Base-by-base conservation (phyloP, 2,329 filamentous ascomycete species). In the Coleophoma cylindrospora region DNA sequence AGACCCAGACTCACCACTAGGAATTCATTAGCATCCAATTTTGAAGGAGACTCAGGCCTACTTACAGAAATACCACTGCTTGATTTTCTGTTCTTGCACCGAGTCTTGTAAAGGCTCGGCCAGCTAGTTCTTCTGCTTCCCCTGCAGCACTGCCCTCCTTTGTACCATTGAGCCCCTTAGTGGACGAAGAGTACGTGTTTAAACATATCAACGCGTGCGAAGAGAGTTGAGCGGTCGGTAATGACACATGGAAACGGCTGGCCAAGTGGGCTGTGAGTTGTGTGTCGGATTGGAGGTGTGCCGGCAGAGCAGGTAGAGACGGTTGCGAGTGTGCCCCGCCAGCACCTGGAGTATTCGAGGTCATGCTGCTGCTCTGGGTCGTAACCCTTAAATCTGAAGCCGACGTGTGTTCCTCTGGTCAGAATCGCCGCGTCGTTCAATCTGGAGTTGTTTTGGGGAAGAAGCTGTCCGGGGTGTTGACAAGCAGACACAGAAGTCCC, bases 51-150 rank as follows among this genome's bases (percentile, higher is more conserved):
- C 12, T 27, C 14, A 14, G 19, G 21, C 15, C 17, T 43, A 80
- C 89, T 75, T 79, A 96, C 91, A 99, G 72, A 61, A 99, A 97
- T 2, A 96, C 78, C 47, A 96, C 75, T 1, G 91, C 89, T 70
- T 99, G 94, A 68, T 95, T 96, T 70, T 99, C 94, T 2, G 87
- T 90, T 47, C 94, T 84, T 55, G 89, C 83, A 44, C 92, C 92
- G 19, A 99, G 74, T 58, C 94, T 81, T 57, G 89, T 80, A 74
- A 86, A 96, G 49, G 92, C 90, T 55, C 91, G 81, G 56, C 87
- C 84, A 19, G 94, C 94, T 65, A 99, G 79, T 62, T 96, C 91
- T 69, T 97, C 92, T 34, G 90, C 91, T 65, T 91, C 91, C 50
- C 86, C 91, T 80, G 91, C 90, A 56, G 91, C 90, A 72, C 90